Percentiles rank a stretch among this genome's conserved stretches.
Conservation (phyloP, 1,284 basidiomycete species). For the Tilletia setariae region DNA sequence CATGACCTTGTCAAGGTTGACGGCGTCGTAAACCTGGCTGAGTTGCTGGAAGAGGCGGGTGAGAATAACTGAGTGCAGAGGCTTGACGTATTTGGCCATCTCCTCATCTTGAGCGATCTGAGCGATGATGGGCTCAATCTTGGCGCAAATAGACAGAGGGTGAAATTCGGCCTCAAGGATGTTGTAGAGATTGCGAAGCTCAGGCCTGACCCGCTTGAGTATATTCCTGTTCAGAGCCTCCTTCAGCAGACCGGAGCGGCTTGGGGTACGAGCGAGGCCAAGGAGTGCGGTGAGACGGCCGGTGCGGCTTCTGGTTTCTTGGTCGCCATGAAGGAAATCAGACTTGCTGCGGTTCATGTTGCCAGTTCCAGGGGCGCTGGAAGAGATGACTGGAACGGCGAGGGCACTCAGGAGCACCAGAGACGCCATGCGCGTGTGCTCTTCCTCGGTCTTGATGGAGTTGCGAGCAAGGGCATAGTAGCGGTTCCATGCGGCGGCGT, state of each 20-base stretch:
- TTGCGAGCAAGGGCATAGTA: conserved; percentile 60
- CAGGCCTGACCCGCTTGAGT: conserved; percentile 73
- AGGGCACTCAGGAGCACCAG: conserved; percentile 90
- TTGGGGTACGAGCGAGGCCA: conserved; percentile 79
- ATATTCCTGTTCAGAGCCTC: conserved; percentile 67
- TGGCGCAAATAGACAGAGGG: conserved; percentile 79
- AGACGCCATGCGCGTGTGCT: conserved; percentile 76
- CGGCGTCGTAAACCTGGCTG: conserved; percentile 86
- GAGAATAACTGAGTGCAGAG: conserved; percentile 86
- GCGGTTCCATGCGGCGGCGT: conserved; percentile 91
- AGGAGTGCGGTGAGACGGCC: conserved; percentile 80
- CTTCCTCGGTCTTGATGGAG: conserved; percentile 62
- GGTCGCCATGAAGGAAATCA: conserved; percentile 64
- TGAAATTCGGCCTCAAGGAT: conserved; percentile 93
- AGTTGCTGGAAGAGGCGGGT: conserved; percentile 91
- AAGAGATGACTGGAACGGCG: conserved; percentile 81
- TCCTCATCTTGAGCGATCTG: conserved; percentile 46
- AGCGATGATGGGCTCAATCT: conserved; percentile 77
- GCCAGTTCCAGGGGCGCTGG: conserved; percentile 58
- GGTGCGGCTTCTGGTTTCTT: conserved; percentile 61
- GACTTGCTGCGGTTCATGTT: conserved; percentile 60
- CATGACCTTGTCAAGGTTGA: conserved; percentile 61
- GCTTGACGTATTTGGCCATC: conserved; percentile 69
- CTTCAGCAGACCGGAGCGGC: conserved; percentile 72
- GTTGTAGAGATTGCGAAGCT: conserved; percentile 78